Conservation (phyloP, 2,329 filamentous ascomycete species). For the Nannizziopsis barbatae region DNA sequence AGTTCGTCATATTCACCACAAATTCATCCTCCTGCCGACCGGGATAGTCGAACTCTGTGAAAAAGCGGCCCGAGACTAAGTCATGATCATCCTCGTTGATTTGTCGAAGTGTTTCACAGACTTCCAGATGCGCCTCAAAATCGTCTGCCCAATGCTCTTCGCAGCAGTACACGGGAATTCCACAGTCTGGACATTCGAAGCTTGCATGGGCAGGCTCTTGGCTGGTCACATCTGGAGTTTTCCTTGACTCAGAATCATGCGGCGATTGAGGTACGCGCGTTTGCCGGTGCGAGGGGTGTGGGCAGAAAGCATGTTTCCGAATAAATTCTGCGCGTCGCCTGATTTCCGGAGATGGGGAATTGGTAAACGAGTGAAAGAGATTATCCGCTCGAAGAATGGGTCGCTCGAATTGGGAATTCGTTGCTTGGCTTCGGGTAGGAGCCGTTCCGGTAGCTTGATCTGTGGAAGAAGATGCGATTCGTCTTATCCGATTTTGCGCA, state of each 20-base stretch:
- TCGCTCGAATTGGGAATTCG: conserved; percentile 4
- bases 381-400: conserved; percentile 57
- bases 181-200: conserved; percentile 94
- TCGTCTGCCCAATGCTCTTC: conserved; percentile 94
- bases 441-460: conserved; percentile 1
- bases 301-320: conserved; percentile 84
- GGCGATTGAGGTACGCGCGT: conserved; percentile 57
- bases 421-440: neutral
- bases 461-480: conserved; percentile 7
- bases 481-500: conserved; percentile 16
- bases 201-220: conserved; percentile 60
- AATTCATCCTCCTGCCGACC: conserved; percentile 84
- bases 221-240: conserved; percentile 39
- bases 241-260: conserved; percentile 51
- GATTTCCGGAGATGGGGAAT: conserved; percentile 80
- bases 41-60: conserved; percentile 88
- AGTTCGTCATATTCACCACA: conserved; percentile 93
- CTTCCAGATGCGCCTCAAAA: conserved; percentile 81
- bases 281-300: conserved; percentile 74
- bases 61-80: conserved; percentile 75
- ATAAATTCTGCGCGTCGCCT: conserved; percentile 81
- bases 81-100: conserved; percentile 99
- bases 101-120: conserved; percentile 81
- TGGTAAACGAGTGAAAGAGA: conserved; percentile 84
- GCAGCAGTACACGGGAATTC: conserved; percentile 84